Evolutionary conservation across 2,329 filamentous ascomycete genomes (phyloP), one percentile per base, ranked within the genome.

Genomic region (Onygenales sp.): DNA sequence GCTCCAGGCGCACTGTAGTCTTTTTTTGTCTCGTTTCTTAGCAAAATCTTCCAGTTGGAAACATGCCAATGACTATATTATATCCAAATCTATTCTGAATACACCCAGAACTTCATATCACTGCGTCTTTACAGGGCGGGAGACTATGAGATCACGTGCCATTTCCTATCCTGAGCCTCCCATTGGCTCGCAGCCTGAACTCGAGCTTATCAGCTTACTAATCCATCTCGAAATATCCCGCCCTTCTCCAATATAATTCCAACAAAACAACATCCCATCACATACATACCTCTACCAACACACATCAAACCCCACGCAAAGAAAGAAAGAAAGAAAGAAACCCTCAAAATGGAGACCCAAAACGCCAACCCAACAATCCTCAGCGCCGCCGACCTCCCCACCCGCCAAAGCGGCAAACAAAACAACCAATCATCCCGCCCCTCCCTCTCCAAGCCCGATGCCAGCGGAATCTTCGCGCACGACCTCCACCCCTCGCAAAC

Each of bases 301-400:
- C 39, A 27, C 10, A 48, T 3, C 37, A n/a, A 48, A 47, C 6
- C 7, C 34, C 13, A 47, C n/a, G 8, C 2, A 4, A 17, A 33
- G 34, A 47, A 13, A 9, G 8, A 13, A 17, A 36, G 2, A 14
- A 5, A n/a, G 17, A 37, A 6, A 27, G 4, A 39, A 33, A 40
- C 37, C 37, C 4, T n/a, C 45, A 46, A 34, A 31, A 47, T 48
- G 51, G 47, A 31, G 3, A 55, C 58, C 43, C 61, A 65, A 53
- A 95, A 95, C 71, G 89, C 87, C 59, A 97, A 98, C 74, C 93
- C 93, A 52, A 94, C 88, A 58, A 91, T 98, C 66, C 76, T 97
- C 64, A 94, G 85, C 71, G 81, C 84, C 51, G 88, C 88, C 43
- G 88, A 97, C 72, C 82, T 98, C 49, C 91, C 93, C 44, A 93